Base-by-base conservation (phyloP, 2,329 filamentous ascomycete genomes). In the Fusarium solani-melongenae region DNA sequence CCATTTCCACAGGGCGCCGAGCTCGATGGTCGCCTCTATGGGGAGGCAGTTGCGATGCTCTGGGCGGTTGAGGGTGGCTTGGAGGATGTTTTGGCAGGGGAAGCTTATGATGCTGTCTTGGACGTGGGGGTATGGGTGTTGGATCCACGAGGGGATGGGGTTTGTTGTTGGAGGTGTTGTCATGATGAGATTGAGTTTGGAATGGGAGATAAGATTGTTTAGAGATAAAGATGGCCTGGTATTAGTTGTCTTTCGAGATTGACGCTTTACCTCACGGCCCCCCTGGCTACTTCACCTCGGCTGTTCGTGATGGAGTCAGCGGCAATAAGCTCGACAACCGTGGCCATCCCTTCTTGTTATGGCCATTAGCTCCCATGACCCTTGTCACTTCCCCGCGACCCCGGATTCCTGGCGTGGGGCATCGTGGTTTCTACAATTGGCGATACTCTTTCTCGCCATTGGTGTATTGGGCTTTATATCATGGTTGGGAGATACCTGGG, bases 1-100 rank as follows among this genome's bases (percentile, higher is more conserved):
- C 82, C 85, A 88, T 60, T 82, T 80, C 83, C 84, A 89, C 6
- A 90, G 77, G 4, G 77, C 73, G 58, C 85, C 81, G 5, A 88
- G 83, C 58, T 81, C 80, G 41, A 82, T 80, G 24, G 82, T 82
- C 0, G 78, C 76, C 31, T 79, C 76, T 58, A 79, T 79, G 4
- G 79, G 79, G 34, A 87, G 81, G 62, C 83, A 84, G 71, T 87
- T 87, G 53, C 84, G 82, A 17, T 79, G 76, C 24, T 80, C 70
- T 0, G 84, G 82, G 3, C 84, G 82, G 66, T 86, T 86, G 70
- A 87, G 82, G 4, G 85, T 86, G 27, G 86, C 82, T 12, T 85
- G 81, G 14, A 86, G 79, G 34, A 85, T 81, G 63, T 83, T 79
- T 22, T 81, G 79, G 6, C 79, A 79, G 7, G 85, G 85, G 71